Conservation (phyloP, 495 filamentous ascomycete genomes). For the Neurospora sp. region DNA sequence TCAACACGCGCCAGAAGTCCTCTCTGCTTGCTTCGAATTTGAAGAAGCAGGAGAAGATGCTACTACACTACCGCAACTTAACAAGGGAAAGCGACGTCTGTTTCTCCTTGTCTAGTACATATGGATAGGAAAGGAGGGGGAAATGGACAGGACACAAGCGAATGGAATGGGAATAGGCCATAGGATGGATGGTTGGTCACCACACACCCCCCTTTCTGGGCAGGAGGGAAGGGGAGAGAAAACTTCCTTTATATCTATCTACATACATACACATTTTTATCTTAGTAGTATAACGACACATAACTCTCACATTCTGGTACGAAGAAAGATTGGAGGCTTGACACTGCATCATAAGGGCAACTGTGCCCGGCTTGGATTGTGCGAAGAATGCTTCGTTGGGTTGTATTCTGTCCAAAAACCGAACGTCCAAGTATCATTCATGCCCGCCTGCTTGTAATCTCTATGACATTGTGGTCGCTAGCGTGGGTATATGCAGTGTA, state of each 20-base stretch:
- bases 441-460: not conserved
- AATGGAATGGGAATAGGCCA: not conserved
- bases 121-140: not conserved
- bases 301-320: not conserved
- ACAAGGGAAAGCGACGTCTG: not conserved
- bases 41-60: not conserved
- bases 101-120: not conserved
- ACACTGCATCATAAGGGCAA: not conserved
- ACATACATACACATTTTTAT: constrained; percentile 1
- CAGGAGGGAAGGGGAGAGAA: not conserved
- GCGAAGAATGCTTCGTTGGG: not conserved
- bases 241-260: constrained; percentile 1
- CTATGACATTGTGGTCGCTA: not conserved
- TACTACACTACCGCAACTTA: not conserved
- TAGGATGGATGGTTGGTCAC: not conserved
- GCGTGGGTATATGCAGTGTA: not conserved
- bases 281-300: not conserved
- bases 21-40: not conserved
- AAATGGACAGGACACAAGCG: not conserved
- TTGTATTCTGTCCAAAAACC: not conserved
- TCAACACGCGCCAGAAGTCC: not conserved
- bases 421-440: not conserved
- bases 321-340: not conserved
- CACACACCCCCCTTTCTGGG: not conserved
- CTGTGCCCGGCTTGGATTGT: not conserved